Percentiles rank a stretch among this genome's conserved stretches.
Conservation (phyloP, 83 land plant species). For the Thuja plicata region DNA sequence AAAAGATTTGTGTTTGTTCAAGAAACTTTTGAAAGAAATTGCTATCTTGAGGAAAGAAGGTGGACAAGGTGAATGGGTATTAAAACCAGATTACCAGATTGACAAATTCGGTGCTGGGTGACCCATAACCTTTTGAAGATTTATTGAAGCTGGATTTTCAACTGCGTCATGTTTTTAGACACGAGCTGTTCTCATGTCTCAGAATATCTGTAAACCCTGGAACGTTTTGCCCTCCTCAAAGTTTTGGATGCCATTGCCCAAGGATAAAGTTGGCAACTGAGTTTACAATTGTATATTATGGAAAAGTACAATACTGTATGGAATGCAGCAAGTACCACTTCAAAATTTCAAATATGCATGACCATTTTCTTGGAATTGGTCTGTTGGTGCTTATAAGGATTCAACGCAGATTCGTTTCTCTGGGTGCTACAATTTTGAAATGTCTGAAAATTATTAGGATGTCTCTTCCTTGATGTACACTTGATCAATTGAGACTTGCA, state of each 20-base stretch:
- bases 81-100: conserved; percentile 68
- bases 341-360: neutral
- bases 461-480: neutral
- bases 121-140: neutral
- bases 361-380: neutral
- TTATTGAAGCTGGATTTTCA: neutral
- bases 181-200: neutral
- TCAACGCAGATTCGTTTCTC: neutral
- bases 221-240: neutral
- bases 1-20: conserved; percentile 64
- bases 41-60: conserved; percentile 65
- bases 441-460: neutral
- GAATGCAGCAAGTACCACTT: neutral
- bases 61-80: conserved; percentile 67
- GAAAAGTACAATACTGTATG: neutral
- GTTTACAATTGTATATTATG: neutral
- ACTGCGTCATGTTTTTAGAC: neutral
- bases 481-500: neutral
- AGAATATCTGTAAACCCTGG: neutral
- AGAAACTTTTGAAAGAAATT: conserved; percentile 83
- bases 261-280: neutral
- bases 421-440: neutral
- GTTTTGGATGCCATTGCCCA: neutral
- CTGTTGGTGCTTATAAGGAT: neutral
- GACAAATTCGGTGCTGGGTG: conserved; percentile 11